Evolutionary conservation across 2,329 filamentous ascomycete species (phyloP), one percentile per base, ranked within the genome.

Genomic region (Mollisiaceae sp.): DNA sequence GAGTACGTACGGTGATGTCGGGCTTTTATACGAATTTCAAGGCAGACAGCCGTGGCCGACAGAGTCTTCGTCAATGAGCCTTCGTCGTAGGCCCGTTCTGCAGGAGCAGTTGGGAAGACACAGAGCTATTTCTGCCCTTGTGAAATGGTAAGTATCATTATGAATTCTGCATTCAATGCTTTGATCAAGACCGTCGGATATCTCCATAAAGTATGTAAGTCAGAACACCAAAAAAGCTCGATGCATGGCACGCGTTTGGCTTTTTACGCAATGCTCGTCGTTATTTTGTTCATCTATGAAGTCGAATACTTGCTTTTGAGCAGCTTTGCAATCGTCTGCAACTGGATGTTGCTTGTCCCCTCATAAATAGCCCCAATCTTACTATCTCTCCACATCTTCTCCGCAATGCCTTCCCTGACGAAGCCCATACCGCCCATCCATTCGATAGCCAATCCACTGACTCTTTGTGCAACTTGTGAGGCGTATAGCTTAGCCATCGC

Each of bases 371-470:
- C 93, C 11, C 95, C 95, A 75, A 99, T 99, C 89, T 98, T 99
- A 85, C 91, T 95, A 78, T 99, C 95, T 56, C 95, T 86, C 85
- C 91, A 99, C 82, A 90, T 97, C 87, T 99, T 99, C 87, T 99
- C 95, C 0, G 95, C 95, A 65, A 97, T 88, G 0, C 95, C 95
- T 79, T 99, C 95, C 54, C 95, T 85, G 18, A 99, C 95, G 74
- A 99, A 99, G 55, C 95, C 95, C 95, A 99, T 98, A 52, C 95
- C 95, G 57, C 95, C 95, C 94, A 98, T 98, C 95, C 95, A 99
- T 82, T 99, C 95, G 35, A 99, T 88, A 0, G 94, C 95, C 58
- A 91, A 85, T 8, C 94, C 89, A 63, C 90, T 91, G 22, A 99
- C 94, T 62, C 88, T 89, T 22, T 92, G 91, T 0, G 95, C 95